Base-by-base conservation (phyloP, 768 basidiomycete genomes). In the Exidia glandulosa region DNA sequence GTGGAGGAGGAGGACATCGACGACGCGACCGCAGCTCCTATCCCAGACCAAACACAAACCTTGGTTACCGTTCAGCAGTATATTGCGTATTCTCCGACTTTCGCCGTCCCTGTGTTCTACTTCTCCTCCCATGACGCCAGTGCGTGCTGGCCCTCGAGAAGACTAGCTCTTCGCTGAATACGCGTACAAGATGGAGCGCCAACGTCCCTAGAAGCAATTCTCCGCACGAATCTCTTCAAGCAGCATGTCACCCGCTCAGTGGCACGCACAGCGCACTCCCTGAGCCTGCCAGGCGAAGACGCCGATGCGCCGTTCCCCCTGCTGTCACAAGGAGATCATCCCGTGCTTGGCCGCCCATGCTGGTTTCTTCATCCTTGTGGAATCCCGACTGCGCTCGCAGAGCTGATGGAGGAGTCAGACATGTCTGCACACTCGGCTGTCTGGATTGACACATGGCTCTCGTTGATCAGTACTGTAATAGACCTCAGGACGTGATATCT, bases 351-450 rank as follows among this genome's bases (percentile, higher is more conserved):
- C 25, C 81, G 75, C 2, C 84, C 86, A 9, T 85, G 82, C 59
- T 95, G 90, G 90, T 90, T 85, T 66, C 74, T 95, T 37, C 93
- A 95, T 69, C 93, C 93, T 10, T 95, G 93, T 69, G 84, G 89
- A 69, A 88, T 85, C 3, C 77, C 78, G 10, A 71, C 70, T 33
- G 81, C 83, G 1, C 81, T 95, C 1, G 73, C 74, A 27, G 92
- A 94, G 71, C 73, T 95, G 25, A 68, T 92, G 72, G 64, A 66
- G 25, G 87, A 83, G 62, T 25, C n/a, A n/a, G n/a, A 7, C 50
- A 13, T 55, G 2, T 25, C 57, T 30, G 36, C 54, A 7, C 45
- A 56, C 25, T 34, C 31, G 31, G 32, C 50, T 3, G 50, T 7
- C 34, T 72, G 68, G 68, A n/a, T 72, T 2, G 82, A 88, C 67